Conservation (phyloP, 169 alveolate species). For the Eimeria acervulina region DNA sequence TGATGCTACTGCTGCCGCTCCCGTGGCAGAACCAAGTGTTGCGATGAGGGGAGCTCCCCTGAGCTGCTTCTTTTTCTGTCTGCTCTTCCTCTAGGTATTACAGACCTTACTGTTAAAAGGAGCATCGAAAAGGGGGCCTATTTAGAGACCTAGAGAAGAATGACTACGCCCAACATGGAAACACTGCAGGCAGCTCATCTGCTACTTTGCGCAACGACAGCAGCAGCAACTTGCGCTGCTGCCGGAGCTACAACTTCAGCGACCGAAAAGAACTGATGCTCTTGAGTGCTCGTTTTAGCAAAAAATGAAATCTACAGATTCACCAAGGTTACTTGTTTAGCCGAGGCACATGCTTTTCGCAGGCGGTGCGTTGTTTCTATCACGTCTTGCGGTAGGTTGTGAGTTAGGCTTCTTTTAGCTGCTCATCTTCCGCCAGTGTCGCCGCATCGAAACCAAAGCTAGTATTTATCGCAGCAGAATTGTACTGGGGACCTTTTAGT, state of each 20-base stretch:
- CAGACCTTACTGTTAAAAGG: background rate
- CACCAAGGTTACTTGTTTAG: background rate
- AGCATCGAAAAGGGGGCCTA: background rate
- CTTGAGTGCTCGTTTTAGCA: background rate
- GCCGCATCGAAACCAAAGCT: background rate
- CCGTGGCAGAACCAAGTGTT: conserved; percentile 41
- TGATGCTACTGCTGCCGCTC: conserved; percentile 65
- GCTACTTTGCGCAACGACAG: conserved; percentile 32
- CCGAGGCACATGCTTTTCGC: background rate
- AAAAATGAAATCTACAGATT: background rate
- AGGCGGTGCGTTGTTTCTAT: background rate
- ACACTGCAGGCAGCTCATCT: background rate
- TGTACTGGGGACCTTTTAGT: background rate
- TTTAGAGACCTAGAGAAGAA: background rate
- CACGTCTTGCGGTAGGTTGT: background rate
- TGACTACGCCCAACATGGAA: background rate
- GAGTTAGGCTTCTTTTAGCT: background rate
- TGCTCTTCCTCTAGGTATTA: background rate
- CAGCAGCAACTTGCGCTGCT: conserved; percentile 29
- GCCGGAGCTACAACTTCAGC: conserved; percentile 14
- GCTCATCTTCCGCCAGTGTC: no score
- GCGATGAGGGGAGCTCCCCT: conserved; percentile 38
- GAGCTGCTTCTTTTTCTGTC: conserved; percentile 47
- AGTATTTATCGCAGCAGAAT: background rate
- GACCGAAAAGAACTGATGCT: background rate